Percentiles rank a stretch among this genome's conserved stretches.
These are phyloP conservation scores for Botrytis galanthina DNA, from an alignment of 2,329 filamentous ascomycete species.

Conservation along the genomic window DNA sequence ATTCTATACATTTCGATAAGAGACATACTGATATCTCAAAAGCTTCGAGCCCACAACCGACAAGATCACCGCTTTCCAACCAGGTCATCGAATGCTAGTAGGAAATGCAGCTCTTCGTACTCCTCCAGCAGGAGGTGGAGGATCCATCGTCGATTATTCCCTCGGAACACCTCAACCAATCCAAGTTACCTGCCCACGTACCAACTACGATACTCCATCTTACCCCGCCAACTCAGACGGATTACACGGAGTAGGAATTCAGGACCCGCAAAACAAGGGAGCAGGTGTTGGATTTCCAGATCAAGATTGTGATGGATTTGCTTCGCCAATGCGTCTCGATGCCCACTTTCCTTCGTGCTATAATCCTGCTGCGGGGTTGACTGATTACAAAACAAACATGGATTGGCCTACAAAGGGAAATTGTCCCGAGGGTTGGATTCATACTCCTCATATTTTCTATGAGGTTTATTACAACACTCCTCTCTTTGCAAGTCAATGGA, in stretches of 20 bases:
- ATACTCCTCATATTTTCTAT: constrained; percentile 74
- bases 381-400: constrained; percentile 63
- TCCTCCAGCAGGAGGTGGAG: constrained; percentile 53
- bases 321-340: constrained; percentile 71
- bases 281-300: constrained; percentile 67
- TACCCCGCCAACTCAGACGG: constrained; percentile 57
- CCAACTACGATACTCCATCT: constrained; percentile 43
- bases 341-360: constrained; percentile 88
- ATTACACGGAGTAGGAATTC: constrained; percentile 50
- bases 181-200: constrained; percentile 60
- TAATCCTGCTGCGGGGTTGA: constrained; percentile 61
- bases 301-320: constrained; percentile 62
- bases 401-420: constrained; percentile 72
- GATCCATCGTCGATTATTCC: constrained; percentile 50
- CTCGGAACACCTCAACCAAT: constrained; percentile 53
- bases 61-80: constrained; percentile 69
- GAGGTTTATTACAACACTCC: constrained; percentile 83
- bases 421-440: constrained; percentile 69
- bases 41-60: constrained; percentile 63
- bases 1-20: neutral
- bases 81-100: constrained; percentile 77
- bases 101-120: constrained; percentile 66
- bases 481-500: constrained; percentile 59
- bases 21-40: constrained; percentile 34
- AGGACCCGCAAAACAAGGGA: constrained; percentile 53